These are phyloP conservation scores for Neurospora sp. DNA, from an alignment of 495 filamentous ascomycete genomes.

Conservation along the genomic window DNA sequence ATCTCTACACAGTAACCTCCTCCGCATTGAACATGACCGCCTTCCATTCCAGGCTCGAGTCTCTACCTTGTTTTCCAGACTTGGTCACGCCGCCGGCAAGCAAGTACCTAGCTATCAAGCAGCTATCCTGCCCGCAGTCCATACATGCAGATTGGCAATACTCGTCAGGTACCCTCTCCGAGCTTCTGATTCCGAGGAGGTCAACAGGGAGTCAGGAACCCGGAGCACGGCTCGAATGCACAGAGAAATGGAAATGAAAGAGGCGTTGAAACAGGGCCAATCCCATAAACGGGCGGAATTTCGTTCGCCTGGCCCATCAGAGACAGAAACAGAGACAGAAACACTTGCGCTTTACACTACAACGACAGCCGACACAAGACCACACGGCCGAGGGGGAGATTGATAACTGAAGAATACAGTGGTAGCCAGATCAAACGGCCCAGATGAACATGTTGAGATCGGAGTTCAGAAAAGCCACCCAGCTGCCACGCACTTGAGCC, in stretches of 20 bases:
- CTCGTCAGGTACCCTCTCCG: neutral
- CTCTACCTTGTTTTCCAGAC: neutral
- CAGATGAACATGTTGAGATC: neutral
- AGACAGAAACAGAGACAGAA: neutral
- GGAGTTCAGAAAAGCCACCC: neutral
- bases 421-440: neutral
- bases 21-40: neutral
- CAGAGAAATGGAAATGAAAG: slow-evolving; percentile 11
- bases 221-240: slow-evolving; percentile 7
- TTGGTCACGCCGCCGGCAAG: neutral
- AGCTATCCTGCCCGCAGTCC: neutral
- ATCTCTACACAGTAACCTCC: neutral
- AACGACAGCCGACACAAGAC: neutral
- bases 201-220: neutral
- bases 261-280: slow-evolving; percentile 15
- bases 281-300: slow-evolving; percentile 8
- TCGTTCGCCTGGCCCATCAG: slow-evolving; percentile 3
- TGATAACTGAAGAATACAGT: neutral
- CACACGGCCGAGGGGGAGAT: neutral
- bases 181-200: neutral
- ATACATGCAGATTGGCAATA: neutral
- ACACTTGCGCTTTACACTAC: neutral
- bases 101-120: neutral
- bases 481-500: neutral
- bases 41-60: no score